Conservation (phyloP, 139 green algal genomes). For the Chlamydomonas sp. region DNA sequence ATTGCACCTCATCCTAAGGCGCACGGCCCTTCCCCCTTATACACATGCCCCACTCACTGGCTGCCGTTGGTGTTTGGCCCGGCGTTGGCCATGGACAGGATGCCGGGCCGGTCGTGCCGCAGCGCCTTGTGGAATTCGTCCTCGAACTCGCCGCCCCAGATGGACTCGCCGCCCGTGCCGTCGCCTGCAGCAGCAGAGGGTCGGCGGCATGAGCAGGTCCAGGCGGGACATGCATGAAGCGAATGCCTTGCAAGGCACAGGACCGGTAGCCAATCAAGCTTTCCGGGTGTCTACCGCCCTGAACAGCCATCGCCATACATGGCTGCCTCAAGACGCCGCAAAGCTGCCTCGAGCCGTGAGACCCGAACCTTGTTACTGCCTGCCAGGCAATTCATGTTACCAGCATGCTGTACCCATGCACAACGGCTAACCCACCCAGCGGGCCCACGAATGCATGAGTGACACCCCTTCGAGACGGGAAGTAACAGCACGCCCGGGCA, state of each 20-base stretch:
- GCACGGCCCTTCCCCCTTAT: background rate
- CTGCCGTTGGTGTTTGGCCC: slow-evolving; percentile 72
- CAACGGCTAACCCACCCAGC: background rate
- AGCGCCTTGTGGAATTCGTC: slow-evolving; percentile 95
- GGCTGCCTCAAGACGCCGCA: no score
- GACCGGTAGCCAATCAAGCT: no score
- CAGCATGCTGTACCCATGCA: background rate
- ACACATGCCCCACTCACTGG: slow-evolving; percentile 44
- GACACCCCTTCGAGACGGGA: no score
- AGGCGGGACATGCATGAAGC: no score
- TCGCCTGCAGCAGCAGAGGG: slow-evolving; percentile 72
- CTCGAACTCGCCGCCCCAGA: slow-evolving; percentile 98
- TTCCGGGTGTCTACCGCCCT: no score
- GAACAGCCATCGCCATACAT: no score
- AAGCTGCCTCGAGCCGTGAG: no score
- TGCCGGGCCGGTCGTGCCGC: slow-evolving; percentile 87
- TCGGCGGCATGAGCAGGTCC: background rate
- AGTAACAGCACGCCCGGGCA: no score
- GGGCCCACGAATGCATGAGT: no score
- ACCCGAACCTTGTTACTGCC: no score
- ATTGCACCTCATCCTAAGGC: no score
- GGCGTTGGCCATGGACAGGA: slow-evolving; percentile 77
- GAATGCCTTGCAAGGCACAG: no score
- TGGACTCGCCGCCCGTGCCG: slow-evolving; percentile 95
- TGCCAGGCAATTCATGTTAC: background rate